Percentiles rank a stretch among this genome's conserved stretches.
Conservation (phyloP, 805 yeast species). For the Myxozyma neotropica region DNA sequence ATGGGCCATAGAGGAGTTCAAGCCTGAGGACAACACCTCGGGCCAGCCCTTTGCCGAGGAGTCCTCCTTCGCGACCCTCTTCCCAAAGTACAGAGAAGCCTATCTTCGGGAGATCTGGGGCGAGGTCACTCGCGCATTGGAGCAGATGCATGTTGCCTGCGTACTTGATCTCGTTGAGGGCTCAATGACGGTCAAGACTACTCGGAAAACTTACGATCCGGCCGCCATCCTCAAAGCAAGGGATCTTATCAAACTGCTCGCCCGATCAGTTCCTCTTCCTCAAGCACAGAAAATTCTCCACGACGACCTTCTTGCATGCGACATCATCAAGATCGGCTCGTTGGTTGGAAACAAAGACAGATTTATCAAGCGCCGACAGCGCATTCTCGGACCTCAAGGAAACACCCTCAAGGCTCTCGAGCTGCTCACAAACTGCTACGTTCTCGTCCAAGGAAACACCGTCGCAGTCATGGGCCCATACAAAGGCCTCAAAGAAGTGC, state of each 20-base stretch:
- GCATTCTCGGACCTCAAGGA: conserved; percentile 95
- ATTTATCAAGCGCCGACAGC: conserved; percentile 91
- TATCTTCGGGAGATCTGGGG: conserved; percentile 90
- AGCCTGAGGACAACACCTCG: conserved; percentile 81
- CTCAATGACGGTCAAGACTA: conserved; percentile 94
- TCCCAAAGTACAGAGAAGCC: conserved; percentile 94
- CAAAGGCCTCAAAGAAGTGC: conserved; percentile 86
- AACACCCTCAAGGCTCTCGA: conserved; percentile 95
- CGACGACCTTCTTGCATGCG: conserved; percentile 86
- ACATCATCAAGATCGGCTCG: conserved; percentile 91
- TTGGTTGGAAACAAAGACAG: conserved; percentile 88
- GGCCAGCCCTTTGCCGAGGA: conserved; percentile 95
- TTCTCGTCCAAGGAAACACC: conserved; percentile 95
- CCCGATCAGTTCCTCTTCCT: conserved; percentile 95
- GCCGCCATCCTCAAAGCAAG: conserved; percentile 91
- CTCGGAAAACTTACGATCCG: conserved; percentile 94
- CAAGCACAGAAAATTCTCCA: conserved; percentile 91
- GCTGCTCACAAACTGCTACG: conserved; percentile 90
- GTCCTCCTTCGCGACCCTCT: conserved; percentile 88
- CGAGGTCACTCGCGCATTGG: conserved; percentile 81
- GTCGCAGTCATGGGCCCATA: conserved; percentile 96
- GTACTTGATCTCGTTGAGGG: conserved; percentile 91
- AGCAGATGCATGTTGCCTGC: conserved; percentile 70
- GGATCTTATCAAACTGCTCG: conserved; percentile 87
- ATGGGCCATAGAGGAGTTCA: conserved; percentile 88